A percentile compares a stretch with the other conserved stretches of the same genome.
Evolutionary conservation across 106 monocot genomes (phyloP).

Genomic region (Platanthera guangdongensis): DNA sequence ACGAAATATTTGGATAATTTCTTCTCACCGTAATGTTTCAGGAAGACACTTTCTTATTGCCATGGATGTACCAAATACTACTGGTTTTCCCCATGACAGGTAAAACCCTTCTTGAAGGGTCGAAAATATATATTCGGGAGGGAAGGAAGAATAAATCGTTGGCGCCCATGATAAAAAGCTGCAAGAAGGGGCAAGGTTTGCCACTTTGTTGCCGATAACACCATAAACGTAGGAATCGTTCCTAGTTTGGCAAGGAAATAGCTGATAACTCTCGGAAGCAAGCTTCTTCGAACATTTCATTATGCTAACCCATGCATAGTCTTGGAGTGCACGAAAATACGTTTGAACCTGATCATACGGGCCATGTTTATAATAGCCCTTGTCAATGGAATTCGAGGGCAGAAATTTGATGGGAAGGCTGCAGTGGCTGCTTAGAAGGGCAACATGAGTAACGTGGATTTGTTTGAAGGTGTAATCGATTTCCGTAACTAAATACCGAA

Average conservation of each 20-base stretch:
- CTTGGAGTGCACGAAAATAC: too few relatives aligned
- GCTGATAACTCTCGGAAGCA: neutral
- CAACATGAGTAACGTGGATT: too few relatives aligned
- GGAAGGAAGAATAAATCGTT: neutral
- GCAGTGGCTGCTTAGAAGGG: too few relatives aligned
- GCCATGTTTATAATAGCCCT: too few relatives aligned
- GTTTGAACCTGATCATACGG: too few relatives aligned
- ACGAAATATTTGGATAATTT: neutral
- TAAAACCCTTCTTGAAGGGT: neutral
- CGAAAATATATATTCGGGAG: neutral
- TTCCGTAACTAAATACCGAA: too few relatives aligned
- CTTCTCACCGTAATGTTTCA: neutral
- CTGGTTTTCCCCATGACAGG: neutral
- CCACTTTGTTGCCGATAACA: neutral
- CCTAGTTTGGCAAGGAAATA: neutral
- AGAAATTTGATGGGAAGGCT: too few relatives aligned
- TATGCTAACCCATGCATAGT: too few relatives aligned
- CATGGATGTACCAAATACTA: too few relatives aligned
- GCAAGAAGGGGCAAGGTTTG: conserved; percentile 5
- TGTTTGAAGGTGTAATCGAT: too few relatives aligned
- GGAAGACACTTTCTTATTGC: neutral
- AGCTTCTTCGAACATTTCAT: too few relatives aligned
- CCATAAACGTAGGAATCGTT: neutral
- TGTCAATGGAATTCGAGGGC: too few relatives aligned
- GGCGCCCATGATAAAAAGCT: neutral